Evolutionary conservation across 306 rosid species (phyloP).

Genomic region (Herpetospermum pedunculosum): DNA sequence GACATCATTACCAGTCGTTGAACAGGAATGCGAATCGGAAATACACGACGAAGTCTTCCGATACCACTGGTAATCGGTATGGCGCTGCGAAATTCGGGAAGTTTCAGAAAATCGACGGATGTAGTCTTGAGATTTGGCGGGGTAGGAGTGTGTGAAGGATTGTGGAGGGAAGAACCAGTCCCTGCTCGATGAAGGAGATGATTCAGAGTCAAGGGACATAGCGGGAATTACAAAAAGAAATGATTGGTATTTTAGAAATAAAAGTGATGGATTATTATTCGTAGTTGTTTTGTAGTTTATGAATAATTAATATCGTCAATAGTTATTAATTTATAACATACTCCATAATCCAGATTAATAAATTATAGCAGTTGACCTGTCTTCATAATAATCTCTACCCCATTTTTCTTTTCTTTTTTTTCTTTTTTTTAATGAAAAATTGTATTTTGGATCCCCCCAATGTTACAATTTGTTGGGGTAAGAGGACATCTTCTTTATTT

Average conservation of each 20-base stretch:
- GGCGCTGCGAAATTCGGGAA: conserved; percentile 21
- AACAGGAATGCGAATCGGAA: conserved; percentile 7
- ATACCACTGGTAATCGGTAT: conserved; percentile 11
- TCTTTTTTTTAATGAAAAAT: too few species aligned
- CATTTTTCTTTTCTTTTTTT: too few species aligned
- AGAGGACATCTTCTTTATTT: too few species aligned
- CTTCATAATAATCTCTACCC: too few species aligned
- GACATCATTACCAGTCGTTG: conserved; percentile 2
- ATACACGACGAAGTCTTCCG: background rate
- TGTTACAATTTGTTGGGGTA: too few species aligned
- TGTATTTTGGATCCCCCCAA: too few species aligned
- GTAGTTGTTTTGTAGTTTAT: too few species aligned
- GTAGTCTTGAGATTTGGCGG: conserved; percentile 18
- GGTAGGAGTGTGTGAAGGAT: conserved; percentile 32
- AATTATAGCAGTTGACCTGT: too few species aligned
- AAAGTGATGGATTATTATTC: background rate
- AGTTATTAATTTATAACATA: too few species aligned
- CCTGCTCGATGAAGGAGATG: conserved; percentile 35
- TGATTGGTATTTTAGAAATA: background rate
- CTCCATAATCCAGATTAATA: too few species aligned
- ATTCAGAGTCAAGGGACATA: conserved; percentile 36
- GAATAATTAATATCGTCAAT: too few species aligned
- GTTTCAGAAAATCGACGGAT: conserved; percentile 38
- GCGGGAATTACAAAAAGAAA: background rate
- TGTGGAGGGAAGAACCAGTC: conserved; percentile 86